Conservation (phyloP, 306 rosid species). For the Argentina anserina region DNA sequence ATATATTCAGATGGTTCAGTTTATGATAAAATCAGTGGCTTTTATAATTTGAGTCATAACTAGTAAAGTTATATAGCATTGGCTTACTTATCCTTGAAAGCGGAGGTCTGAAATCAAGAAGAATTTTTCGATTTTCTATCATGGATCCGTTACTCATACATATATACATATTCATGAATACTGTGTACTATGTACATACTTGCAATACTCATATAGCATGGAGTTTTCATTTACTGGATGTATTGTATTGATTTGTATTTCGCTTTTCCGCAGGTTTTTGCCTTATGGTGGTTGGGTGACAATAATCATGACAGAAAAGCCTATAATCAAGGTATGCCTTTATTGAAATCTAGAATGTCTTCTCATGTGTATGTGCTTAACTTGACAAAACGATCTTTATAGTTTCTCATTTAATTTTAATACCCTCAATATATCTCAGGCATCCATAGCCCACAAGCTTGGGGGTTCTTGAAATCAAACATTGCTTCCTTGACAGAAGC, state of each 20-base stretch:
- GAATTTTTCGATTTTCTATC: too few relatives aligned
- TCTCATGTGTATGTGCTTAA: background rate
- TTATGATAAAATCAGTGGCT: background rate
- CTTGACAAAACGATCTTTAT: background rate
- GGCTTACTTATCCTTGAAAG: background rate
- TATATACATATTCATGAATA: background rate
- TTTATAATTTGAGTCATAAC: background rate
- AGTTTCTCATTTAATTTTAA: background rate
- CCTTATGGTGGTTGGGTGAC: slow-evolving; percentile 71
- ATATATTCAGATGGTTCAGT: background rate
- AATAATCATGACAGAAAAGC: slow-evolving; percentile 65
- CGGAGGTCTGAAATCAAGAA: background rate
- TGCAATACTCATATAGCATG: too few relatives aligned
- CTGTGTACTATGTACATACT: background rate
- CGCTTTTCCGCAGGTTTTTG: slow-evolving; percentile 47
- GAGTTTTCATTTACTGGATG: background rate
- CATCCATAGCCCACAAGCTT: background rate
- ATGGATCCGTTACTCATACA: background rate
- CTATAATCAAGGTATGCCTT: slow-evolving; percentile 63
- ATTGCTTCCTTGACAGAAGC: background rate
- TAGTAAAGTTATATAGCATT: background rate
- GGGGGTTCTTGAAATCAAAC: background rate
- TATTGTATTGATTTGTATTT: slow-evolving; percentile 4
- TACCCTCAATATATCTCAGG: background rate
- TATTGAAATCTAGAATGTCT: background rate